These are phyloP conservation scores for Neurospora pannonica DNA, from an alignment of 495 filamentous ascomycete genomes.

Conservation along the genomic window DNA sequence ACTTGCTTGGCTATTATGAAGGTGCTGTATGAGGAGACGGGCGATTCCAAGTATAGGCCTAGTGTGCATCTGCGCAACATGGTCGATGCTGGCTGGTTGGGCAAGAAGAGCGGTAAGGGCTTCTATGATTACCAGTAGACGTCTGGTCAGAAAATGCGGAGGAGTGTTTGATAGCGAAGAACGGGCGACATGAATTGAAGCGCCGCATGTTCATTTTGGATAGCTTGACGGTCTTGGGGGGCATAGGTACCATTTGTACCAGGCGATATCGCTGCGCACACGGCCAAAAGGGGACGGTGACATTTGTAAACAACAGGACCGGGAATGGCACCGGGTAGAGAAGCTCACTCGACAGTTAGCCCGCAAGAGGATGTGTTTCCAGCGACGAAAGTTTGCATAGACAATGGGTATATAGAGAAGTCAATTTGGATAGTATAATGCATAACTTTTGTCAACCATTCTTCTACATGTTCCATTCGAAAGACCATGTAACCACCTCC, in stretches of 20 bases:
- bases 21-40: conserved; percentile 83
- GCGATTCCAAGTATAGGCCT: conserved; percentile 90
- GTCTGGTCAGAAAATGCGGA: background rate
- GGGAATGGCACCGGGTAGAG: background rate
- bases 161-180: background rate
- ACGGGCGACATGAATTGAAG: background rate
- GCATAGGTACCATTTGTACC: background rate
- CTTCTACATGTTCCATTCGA: background rate
- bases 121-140: conserved; percentile 71
- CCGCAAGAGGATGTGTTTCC: background rate
- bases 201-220: background rate
- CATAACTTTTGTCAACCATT: background rate
- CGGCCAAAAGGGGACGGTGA: background rate
- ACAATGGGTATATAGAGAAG: background rate
- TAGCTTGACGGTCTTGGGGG: background rate
- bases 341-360: background rate
- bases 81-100: conserved; percentile 97
- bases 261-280: background rate
- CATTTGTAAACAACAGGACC: background rate
- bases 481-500: background rate
- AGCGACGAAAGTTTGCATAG: background rate
- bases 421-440: background rate
- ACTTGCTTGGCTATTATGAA: conserved; percentile 97
- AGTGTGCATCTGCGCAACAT: conserved; percentile 79
- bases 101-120: conserved; percentile 94